Evolutionary conservation across 345 rosid species (phyloP), one percentile per base, ranked within the genome.

Genomic region (Sapria himalayana): DNA sequence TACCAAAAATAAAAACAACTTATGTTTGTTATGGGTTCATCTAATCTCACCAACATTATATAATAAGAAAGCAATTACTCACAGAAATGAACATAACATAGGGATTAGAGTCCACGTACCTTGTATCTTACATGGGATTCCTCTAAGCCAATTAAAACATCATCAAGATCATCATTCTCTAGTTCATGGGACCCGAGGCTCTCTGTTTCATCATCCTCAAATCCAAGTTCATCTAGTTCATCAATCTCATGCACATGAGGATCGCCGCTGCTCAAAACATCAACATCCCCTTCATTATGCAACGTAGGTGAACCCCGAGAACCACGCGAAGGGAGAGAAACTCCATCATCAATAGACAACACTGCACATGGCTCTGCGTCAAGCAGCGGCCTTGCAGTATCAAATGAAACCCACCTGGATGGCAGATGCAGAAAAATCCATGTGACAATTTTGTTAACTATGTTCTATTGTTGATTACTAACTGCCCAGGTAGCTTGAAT

Each of bases 341-440:
- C 58, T 39, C 57, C 70, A 45, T 48, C 56, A 50, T 69, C 67
- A 40, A 49, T 92, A 29, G 98, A 74, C 50, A 89, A 58, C 57
- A 79, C 64, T 17, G 51, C 73, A 49, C 79, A 89, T 41, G 60
- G 65, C 50, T 59, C 71, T 63, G 60, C 63, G 60, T 89, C 93
- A 9, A 89, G 95, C 64, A 69, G 33, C 12, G 92, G 74, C 42
- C 58, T 75, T 16, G 74, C 77, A 37, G 48, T 40, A 35, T 73
- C 66, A 68, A 51, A 82, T 35, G 81, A 54, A 43, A 89, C 74
- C 99, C 99, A 89, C 84, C 99, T 89, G 80, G 43, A 62, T n/a
- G n/a, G n/a, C n/a, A n/a, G n/a, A n/a, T n/a, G n/a, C n/a, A n/a
- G n/a, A n/a, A n/a, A n/a, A n/a, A n/a, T n/a, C n/a, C n/a, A n/a